phyloP scores from a whole-genome alignment of 2,329 filamentous ascomycete species.

The Pseudopyrenochaeta lycopersici region DNA sequence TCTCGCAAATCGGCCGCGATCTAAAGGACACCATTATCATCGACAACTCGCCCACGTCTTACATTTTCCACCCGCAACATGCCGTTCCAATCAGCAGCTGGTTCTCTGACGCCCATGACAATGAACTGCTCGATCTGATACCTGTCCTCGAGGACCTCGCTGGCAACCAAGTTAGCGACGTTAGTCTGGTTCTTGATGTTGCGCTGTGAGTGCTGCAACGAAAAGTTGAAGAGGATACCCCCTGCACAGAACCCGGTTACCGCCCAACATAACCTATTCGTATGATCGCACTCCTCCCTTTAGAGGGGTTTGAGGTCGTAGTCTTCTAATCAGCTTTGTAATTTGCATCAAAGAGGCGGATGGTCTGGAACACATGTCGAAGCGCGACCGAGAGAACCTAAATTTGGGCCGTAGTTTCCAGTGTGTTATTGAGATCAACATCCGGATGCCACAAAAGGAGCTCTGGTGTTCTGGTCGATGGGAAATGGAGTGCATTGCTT shows the following conservation, averaged over 20 bases:
- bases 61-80: conserved; percentile 99
- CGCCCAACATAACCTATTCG: conserved; percentile 29
- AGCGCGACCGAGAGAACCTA: neutral
- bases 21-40: conserved; percentile 99
- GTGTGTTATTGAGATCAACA: neutral
- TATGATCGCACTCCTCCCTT: neutral
- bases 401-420: neutral
- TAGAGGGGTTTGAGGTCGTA: conserved; percentile 31
- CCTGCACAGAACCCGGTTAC: conserved; percentile 34
- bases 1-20: conserved; percentile 95
- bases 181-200: conserved; percentile 97
- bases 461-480: conserved; percentile 1
- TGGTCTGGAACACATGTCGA: conserved; percentile 10
- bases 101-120: conserved; percentile 99
- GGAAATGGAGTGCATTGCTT: neutral
- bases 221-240: conserved; percentile 32
- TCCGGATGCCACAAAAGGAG: neutral
- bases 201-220: conserved; percentile 60
- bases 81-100: conserved; percentile 99
- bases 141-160: conserved; percentile 98
- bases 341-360: conserved; percentile 45
- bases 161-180: conserved; percentile 86
- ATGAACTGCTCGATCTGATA: conserved; percentile 96
- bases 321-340: conserved; percentile 51
- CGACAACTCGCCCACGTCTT: conserved; percentile 98